These are phyloP conservation scores for Prunus yedoensis DNA, from an alignment of 331 rosid genomes.

Conservation along the genomic window DNA sequence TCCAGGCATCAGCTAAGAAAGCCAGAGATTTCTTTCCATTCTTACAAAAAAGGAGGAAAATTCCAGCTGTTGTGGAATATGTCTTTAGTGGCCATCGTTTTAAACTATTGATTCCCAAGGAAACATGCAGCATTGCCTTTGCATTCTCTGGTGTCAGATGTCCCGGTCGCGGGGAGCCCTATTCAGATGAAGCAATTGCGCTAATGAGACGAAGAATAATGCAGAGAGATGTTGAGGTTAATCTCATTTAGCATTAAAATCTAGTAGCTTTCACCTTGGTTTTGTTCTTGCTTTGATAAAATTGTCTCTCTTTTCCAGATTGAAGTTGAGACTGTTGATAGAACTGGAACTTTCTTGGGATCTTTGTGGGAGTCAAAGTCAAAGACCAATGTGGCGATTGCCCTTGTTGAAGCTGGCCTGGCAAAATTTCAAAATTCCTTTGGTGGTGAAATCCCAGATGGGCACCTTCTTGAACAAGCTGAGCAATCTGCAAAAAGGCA, in stretches of 20 bases:
- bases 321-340: conserved; percentile 88
- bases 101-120: conserved; percentile 87
- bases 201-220: conserved; percentile 85
- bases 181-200: conserved; percentile 83
- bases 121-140: conserved; percentile 91
- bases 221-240: conserved; percentile 95
- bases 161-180: conserved; percentile 86
- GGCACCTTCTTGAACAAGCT: conserved; percentile 79
- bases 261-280: conserved; percentile 1
- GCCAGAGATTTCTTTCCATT: conserved; percentile 84
- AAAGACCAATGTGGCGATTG: conserved; percentile 57
- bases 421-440: conserved; percentile 80
- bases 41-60: conserved; percentile 76
- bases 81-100: conserved; percentile 94
- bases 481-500: conserved; percentile 70
- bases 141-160: conserved; percentile 90
- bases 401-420: conserved; percentile 81
- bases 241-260: conserved; percentile 11
- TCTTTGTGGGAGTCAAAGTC: conserved; percentile 88
- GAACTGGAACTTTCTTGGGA: conserved; percentile 93
- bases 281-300: conserved; percentile 1
- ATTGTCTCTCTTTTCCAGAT: conserved; percentile 39
- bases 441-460: conserved; percentile 79
- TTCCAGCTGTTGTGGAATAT: conserved; percentile 89
- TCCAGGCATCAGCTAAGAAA: conserved; percentile 78